phyloP scores from a whole-genome alignment of 768 basidiomycete genomes.

The Lepiota brunneoincarnata region DNA sequence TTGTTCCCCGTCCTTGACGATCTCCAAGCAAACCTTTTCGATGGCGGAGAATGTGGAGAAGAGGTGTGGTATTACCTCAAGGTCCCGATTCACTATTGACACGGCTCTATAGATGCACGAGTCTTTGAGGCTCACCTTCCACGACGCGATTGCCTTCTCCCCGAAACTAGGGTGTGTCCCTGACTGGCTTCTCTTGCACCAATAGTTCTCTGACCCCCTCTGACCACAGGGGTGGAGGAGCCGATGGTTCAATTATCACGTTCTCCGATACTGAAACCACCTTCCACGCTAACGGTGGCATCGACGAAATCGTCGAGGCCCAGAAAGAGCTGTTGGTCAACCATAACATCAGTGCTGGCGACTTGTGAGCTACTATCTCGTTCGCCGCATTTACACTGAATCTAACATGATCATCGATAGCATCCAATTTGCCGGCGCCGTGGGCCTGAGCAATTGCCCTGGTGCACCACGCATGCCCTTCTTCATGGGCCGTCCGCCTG shows the following conservation, averaged over 20 bases:
- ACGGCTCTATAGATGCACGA: slow-evolving; percentile 1
- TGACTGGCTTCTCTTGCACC: not conserved
- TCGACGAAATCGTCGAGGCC: slow-evolving; percentile 37
- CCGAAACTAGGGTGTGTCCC: slow-evolving; percentile 25
- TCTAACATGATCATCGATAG: slow-evolving; percentile 16
- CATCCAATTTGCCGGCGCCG: slow-evolving; percentile 47
- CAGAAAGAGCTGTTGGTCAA: slow-evolving; percentile 31
- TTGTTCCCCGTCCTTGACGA: slow-evolving; percentile 38
- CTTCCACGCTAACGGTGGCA: slow-evolving; percentile 42
- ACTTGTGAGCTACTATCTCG: slow-evolving; percentile 35
- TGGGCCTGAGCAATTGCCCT: slow-evolving; percentile 38
- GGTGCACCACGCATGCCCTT: slow-evolving; percentile 42
- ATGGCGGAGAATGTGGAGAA: slow-evolving; percentile 28
- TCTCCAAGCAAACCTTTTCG: slow-evolving; percentile 35
- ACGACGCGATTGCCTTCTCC: slow-evolving; percentile 44
- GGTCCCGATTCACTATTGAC: not conserved
- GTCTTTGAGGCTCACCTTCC: slow-evolving; percentile 31
- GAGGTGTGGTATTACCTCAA: not conserved
- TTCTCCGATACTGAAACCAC: slow-evolving; percentile 40
- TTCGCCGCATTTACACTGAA: not conserved
- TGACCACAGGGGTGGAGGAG: slow-evolving; percentile 34
- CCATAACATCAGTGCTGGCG: slow-evolving; percentile 38
- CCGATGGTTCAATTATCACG: slow-evolving; percentile 48
- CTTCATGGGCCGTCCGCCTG: slow-evolving; percentile 33
- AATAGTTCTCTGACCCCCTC: not conserved